Conservation (phyloP, 495 filamentous ascomycete species). For the Penicillium manginii region DNA sequence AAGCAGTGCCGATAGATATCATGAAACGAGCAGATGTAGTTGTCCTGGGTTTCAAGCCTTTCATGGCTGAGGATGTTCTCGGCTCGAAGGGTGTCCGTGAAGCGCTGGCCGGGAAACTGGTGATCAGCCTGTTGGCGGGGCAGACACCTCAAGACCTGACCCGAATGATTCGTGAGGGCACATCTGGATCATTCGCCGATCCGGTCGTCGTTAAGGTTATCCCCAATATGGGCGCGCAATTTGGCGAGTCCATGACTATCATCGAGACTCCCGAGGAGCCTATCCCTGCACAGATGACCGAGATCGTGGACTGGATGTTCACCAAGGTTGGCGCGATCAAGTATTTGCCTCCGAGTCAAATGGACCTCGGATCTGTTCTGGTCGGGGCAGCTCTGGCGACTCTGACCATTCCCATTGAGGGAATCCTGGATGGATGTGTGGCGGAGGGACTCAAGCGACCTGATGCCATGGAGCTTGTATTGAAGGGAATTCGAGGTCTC, state of each 20-base stretch:
- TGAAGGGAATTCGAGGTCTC: constrained; percentile 37
- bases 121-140: constrained; percentile 87
- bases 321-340: constrained; percentile 37
- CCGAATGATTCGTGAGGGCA: constrained; percentile 54
- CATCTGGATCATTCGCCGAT: background rate
- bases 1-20: constrained; percentile 22
- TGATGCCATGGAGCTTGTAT: constrained; percentile 40
- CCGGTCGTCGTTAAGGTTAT: constrained; percentile 38
- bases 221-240: constrained; percentile 40
- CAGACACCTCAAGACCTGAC: constrained; percentile 68
- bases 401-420: constrained; percentile 40
- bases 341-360: constrained; percentile 29
- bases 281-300: constrained; percentile 17
- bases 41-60: constrained; percentile 43
- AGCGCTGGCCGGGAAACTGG: constrained; percentile 69
- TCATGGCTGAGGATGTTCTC: constrained; percentile 37
- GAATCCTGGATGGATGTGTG: constrained; percentile 45
- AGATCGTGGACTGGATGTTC: constrained; percentile 31
- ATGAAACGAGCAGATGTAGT: constrained; percentile 38
- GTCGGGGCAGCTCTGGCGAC: constrained; percentile 37
- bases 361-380: constrained; percentile 38
- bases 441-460: constrained; percentile 38
- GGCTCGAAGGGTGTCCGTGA: constrained; percentile 25
- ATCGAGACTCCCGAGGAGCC: constrained; percentile 26
- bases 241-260: constrained; percentile 41